Conservation (phyloP, 1,284 basidiomycete species). For the Rhodotorula sp. region DNA sequence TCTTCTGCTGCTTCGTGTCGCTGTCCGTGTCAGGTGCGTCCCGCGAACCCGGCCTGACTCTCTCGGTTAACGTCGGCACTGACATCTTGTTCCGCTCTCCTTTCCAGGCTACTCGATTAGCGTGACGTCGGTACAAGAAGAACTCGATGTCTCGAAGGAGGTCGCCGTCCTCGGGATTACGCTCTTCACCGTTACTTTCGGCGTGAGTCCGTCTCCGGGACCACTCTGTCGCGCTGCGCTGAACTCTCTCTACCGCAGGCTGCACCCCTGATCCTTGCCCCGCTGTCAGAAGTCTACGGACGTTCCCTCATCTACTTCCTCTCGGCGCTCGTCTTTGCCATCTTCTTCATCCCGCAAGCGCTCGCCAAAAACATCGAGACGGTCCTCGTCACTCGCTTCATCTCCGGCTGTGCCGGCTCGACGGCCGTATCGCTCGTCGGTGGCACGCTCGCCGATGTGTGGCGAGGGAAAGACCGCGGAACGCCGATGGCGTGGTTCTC, state of each 20-base stretch:
- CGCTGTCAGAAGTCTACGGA: slow-evolving; percentile 37
- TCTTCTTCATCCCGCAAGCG: slow-evolving; percentile 66
- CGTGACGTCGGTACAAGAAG: not conserved
- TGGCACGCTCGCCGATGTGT: slow-evolving; percentile 34
- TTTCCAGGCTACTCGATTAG: slow-evolving; percentile 29
- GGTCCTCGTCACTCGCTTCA: slow-evolving; percentile 65
- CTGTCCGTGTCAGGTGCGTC: slow-evolving; percentile 17
- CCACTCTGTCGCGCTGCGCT: not conserved
- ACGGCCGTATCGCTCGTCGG: slow-evolving; percentile 58
- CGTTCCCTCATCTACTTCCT: slow-evolving; percentile 56
- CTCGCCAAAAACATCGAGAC: slow-evolving; percentile 67
- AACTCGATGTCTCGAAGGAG: slow-evolving; percentile 6
- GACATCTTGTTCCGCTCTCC: not conserved
- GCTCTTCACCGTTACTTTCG: slow-evolving; percentile 34
- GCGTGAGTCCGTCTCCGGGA: slow-evolving; percentile 12
- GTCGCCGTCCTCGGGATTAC: slow-evolving; percentile 28
- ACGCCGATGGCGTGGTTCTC: slow-evolving; percentile 64
- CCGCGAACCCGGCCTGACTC: not conserved
- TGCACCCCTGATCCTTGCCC: slow-evolving; percentile 37
- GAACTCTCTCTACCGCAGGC: not conserved
- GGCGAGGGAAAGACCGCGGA: slow-evolving; percentile 57
- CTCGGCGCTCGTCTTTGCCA: slow-evolving; percentile 59
- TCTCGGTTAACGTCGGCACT: not conserved
- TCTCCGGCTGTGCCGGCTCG: slow-evolving; percentile 65
- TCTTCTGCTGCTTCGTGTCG: slow-evolving; percentile 35